Base-by-base conservation (phyloP, 805 yeast species). In the Cyberlindnera misumaiensis region DNA sequence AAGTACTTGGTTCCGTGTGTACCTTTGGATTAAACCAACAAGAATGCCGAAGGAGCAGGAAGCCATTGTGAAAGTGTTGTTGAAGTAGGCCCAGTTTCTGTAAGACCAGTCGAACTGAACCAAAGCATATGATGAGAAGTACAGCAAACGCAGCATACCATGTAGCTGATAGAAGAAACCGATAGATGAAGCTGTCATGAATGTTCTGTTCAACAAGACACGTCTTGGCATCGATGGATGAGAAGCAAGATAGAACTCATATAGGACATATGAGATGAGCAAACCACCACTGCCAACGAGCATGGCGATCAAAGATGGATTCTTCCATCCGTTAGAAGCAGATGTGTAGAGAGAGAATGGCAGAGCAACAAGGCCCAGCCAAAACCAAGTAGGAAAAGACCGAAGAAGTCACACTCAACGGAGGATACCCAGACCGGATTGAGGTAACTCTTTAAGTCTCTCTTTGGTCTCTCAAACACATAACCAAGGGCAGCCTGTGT, bases 261-360 rank as follows among this genome's bases (percentile, higher is more conserved):
- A 66, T 17, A 64, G 30, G 5, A 52, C 53, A 41, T 60, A 67
- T 7, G 44, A 41, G 17, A 65, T 55, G 39, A 68, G 48, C 6
- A 67, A 40, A 3, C 59, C 41, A 30, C 61, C 59, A 42, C 73
- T 73, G 43, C 65, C 56, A 31, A 64, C 58, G 17, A 66, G 46
- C 72, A 68, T 65, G 24, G 65, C 72, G 43, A 69, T 68, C 51
- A 69, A 53, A 35, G 62, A 58, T 15, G 68, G 68, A 41, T 62
- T 62, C 11, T 43, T 46, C 61, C 65, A 67, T 4, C 57, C 58
- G 30, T 56, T 53, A 20, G 48, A 41, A 14, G 68, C 69, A 32
- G 53, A 38, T 0, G 56, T 24, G 36, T 59, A 53, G 5, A 67
- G 47, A 4, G 68, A 63, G 38, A 63, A 59, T 22, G 72, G 72